Evolutionary conservation across 148 eudicot genomes (phyloP).

Genomic region (Cornus kousa): DNA sequence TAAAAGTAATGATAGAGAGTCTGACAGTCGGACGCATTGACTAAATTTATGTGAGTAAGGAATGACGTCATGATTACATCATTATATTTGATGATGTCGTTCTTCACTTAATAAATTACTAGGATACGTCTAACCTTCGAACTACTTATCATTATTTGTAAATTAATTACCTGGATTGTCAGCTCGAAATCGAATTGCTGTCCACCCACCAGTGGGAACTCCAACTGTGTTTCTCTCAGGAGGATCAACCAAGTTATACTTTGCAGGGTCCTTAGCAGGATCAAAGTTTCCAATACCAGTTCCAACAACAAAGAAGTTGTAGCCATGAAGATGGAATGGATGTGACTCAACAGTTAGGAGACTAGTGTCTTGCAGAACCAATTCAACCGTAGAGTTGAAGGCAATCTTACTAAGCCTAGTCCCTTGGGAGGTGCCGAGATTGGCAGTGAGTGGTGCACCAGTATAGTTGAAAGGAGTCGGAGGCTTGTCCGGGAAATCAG

Average conservation of each 20-base stretch:
- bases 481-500: slow-evolving; percentile 61
- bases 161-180: slow-evolving; percentile 48
- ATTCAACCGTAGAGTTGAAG: slow-evolving; percentile 52
- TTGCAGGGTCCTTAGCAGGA: slow-evolving; percentile 42
- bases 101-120: too few relatives aligned
- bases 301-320: slow-evolving; percentile 60
- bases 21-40: too few relatives aligned
- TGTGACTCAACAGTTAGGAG: slow-evolving; percentile 49
- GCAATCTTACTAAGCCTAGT: slow-evolving; percentile 43
- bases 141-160: too few relatives aligned
- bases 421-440: slow-evolving; percentile 31
- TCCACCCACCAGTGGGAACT: slow-evolving; percentile 67
- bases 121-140: too few relatives aligned
- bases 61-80: too few relatives aligned
- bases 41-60: too few relatives aligned
- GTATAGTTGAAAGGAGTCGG: slow-evolving; percentile 51
- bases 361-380: slow-evolving; percentile 52
- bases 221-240: slow-evolving; percentile 61
- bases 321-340: slow-evolving; percentile 62
- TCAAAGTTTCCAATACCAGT: slow-evolving; percentile 55
- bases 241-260: slow-evolving; percentile 57
- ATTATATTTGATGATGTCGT: too few relatives aligned
- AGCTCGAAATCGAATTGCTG: slow-evolving; percentile 55
- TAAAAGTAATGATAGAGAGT: too few relatives aligned
- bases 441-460: slow-evolving; percentile 51